A percentile compares a stretch with the other conserved stretches of the same genome.
Conservation (phyloP, 495 filamentous ascomycete species). For the Hypomontagnella submonticulosa region DNA sequence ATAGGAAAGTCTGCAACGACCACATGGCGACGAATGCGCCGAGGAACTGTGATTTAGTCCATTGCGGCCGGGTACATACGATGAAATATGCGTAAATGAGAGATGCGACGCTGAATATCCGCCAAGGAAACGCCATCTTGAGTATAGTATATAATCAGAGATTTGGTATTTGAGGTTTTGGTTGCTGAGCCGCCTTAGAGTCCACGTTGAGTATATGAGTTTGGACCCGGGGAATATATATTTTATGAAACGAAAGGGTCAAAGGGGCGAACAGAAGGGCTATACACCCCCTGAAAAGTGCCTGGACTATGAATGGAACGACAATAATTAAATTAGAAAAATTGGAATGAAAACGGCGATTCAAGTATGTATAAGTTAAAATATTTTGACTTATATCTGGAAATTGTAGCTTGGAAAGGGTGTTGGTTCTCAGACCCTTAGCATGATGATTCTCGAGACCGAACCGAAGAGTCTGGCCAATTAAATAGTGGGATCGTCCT, state of each 20-base stretch:
- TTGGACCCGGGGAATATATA: neutral
- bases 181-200: neutral
- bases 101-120: constrained; percentile 39
- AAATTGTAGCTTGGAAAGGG: neutral
- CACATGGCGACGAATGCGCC: constrained; percentile 41
- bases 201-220: neutral
- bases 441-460: neutral
- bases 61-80: constrained; percentile 42
- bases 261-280: constrained; percentile 15
- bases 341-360: neutral
- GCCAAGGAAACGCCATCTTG: constrained; percentile 44
- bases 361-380: neutral
- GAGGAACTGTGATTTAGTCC: constrained; percentile 42
- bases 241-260: constrained; percentile 16
- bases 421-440: no score
- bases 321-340: constrained; percentile 1
- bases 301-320: constrained; percentile 2
- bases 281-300: constrained; percentile 11
- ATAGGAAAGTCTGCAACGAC: constrained; percentile 44
- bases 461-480: constrained; percentile 6
- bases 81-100: constrained; percentile 48
- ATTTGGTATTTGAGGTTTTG: neutral
- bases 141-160: constrained; percentile 4
- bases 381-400: neutral
- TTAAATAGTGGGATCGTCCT: constrained; percentile 6